Percentiles rank a stretch among this genome's conserved stretches.
These are phyloP conservation scores for Moesziomyces antarcticus DNA, from an alignment of 1,284 basidiomycete genomes.

Conservation along the genomic window DNA sequence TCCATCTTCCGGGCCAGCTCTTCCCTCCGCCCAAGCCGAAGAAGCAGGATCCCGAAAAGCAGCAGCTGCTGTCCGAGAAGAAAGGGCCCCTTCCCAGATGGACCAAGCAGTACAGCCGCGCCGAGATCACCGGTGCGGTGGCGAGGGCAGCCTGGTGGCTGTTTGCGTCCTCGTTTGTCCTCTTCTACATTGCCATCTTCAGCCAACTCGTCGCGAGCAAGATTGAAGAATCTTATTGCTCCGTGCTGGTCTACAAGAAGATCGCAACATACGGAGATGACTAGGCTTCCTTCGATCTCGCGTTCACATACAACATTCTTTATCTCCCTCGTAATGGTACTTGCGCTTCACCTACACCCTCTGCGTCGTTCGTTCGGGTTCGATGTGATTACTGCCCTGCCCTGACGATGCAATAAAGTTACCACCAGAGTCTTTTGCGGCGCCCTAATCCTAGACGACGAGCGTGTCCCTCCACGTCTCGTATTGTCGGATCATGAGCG, in stretches of 20 bases:
- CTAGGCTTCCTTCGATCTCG: neutral
- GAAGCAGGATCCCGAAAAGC: slow-evolving; percentile 20
- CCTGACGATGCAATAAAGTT: no score
- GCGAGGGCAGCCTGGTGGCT: slow-evolving; percentile 27
- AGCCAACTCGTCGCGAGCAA: slow-evolving; percentile 31
- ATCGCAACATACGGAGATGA: slow-evolving; percentile 19
- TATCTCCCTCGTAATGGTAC: slow-evolving; percentile 7
- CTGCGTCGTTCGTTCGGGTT: no score
- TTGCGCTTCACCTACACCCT: neutral
- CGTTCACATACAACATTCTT: slow-evolving; percentile 2
- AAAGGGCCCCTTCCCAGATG: slow-evolving; percentile 10
- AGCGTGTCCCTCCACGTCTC: slow-evolving; percentile 57
- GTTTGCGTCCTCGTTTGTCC: slow-evolving; percentile 27
- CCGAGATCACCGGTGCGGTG: slow-evolving; percentile 17
- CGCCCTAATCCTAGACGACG: slow-evolving; percentile 13
- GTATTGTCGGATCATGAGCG: slow-evolving; percentile 72
- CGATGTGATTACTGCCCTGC: neutral
- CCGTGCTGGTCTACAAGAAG: slow-evolving; percentile 20
- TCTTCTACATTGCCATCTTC: slow-evolving; percentile 34
- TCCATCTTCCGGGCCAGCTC: slow-evolving; percentile 20
- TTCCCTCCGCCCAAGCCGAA: slow-evolving; percentile 26
- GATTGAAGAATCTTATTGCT: slow-evolving; percentile 28
- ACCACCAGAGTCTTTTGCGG: no score
- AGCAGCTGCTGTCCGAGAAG: slow-evolving; percentile 12
- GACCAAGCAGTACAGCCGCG: slow-evolving; percentile 18